These are phyloP conservation scores for Spirogloea muscicola DNA, from an alignment of 139 green algal genomes.

Conservation along the genomic window DNA sequence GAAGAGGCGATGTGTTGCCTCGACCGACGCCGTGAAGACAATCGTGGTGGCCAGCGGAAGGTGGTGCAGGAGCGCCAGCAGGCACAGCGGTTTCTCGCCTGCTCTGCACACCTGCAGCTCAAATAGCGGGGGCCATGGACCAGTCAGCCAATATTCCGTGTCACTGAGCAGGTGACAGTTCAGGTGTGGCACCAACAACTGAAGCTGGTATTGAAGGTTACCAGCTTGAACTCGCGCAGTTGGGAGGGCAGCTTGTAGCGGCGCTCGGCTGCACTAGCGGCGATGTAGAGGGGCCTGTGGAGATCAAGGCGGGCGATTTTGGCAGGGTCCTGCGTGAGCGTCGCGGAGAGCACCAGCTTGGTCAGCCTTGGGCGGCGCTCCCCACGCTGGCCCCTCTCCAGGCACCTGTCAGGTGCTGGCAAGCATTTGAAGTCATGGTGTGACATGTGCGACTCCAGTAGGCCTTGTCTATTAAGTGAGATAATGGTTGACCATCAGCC, in stretches of 20 bases:
- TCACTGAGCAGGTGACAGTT: too few relatives aligned
- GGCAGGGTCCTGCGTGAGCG: slow-evolving; percentile 81
- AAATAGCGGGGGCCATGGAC: too few relatives aligned
- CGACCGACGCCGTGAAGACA: slow-evolving; percentile 79
- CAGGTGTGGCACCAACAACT: too few relatives aligned
- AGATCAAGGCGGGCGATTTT: slow-evolving; percentile 63
- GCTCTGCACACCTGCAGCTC: slow-evolving; percentile 44
- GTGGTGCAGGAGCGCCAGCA: slow-evolving; percentile 37
- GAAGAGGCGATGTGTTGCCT: slow-evolving; percentile 70
- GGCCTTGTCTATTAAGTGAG: too few relatives aligned
- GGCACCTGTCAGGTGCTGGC: not conserved
- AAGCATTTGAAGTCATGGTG: too few relatives aligned
- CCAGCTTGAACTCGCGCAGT: slow-evolving; percentile 72
- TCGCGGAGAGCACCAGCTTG: slow-evolving; percentile 86
- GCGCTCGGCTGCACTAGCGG: slow-evolving; percentile 47
- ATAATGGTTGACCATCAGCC: too few relatives aligned
- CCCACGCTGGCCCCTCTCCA: not conserved
- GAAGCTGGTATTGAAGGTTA: too few relatives aligned
- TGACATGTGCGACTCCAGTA: too few relatives aligned
- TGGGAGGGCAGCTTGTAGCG: slow-evolving; percentile 66
- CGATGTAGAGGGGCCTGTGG: slow-evolving; percentile 72
- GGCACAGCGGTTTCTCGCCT: slow-evolving; percentile 38
- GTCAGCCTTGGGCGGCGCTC: slow-evolving; percentile 51
- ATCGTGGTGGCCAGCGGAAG: slow-evolving; percentile 54
- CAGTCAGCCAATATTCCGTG: too few relatives aligned